Evolutionary conservation across 768 basidiomycete genomes (phyloP).

Genomic region (Paxillus involutus): DNA sequence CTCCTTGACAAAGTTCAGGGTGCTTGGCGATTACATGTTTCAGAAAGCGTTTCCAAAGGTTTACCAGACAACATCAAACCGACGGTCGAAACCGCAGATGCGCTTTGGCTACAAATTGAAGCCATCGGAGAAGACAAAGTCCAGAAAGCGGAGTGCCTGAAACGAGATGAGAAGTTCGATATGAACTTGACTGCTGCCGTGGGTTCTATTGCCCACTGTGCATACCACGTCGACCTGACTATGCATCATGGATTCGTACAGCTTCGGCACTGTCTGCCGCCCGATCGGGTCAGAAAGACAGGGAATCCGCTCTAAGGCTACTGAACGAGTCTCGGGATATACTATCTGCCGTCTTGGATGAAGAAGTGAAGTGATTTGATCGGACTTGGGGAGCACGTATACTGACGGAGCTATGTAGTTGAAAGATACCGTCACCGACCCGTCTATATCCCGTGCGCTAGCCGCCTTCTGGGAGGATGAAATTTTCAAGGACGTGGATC

Average conservation of each 20-base stretch:
- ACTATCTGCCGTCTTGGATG: slow-evolving; percentile 70
- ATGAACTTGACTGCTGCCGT: slow-evolving; percentile 86
- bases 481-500: slow-evolving; percentile 91
- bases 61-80: slow-evolving; percentile 52
- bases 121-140: slow-evolving; percentile 49
- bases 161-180: slow-evolving; percentile 87
- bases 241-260: slow-evolving; percentile 42
- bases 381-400: background rate
- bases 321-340: slow-evolving; percentile 79
- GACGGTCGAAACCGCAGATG: slow-evolving; percentile 47
- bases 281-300: slow-evolving; percentile 39
- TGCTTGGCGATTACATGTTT: slow-evolving; percentile 69
- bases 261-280: slow-evolving; percentile 56
- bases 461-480: slow-evolving; percentile 86
- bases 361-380: slow-evolving; percentile 49
- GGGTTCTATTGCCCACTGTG: slow-evolving; percentile 29
- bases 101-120: slow-evolving; percentile 54
- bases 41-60: slow-evolving; percentile 62
- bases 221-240: slow-evolving; percentile 11
- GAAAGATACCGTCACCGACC: slow-evolving; percentile 81
- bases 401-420: slow-evolving; percentile 44
- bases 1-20: slow-evolving; percentile 56
- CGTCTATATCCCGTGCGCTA: slow-evolving; percentile 76
- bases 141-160: slow-evolving; percentile 72
- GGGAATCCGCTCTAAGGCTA: slow-evolving; percentile 51